Base-by-base conservation (phyloP, 306 rosid genomes). In the Lathyrus oleraceus region DNA sequence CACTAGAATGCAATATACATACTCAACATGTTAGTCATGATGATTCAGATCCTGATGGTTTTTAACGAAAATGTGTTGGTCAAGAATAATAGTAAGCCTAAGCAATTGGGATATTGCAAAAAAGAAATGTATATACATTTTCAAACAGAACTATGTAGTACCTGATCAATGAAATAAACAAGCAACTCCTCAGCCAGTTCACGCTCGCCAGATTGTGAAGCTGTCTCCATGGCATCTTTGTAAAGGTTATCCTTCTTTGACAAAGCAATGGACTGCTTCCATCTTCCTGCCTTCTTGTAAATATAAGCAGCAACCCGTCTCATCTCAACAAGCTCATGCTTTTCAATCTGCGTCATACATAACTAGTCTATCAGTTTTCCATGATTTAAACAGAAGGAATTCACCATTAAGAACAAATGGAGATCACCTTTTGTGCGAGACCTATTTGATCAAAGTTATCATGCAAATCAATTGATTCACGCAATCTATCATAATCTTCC, bases 181-280 rank as follows among this genome's bases (percentile, higher is more conserved):
- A 95, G 97, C 84, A 95, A 87, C 85, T 95, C 99, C 82, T 95
- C 99, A 0, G 99, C 97, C 74, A 95, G 95, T 84, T 95, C 97
- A 47, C 99, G 99, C 70, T 95, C 99, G 47, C 99, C 99, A 32
- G 99, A 95, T 74, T 95, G 99, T 21, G 99, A 95, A 49, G 97
- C 96, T 56, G 99, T 91, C 90, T 95, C 99, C 97, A 95, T 95
- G 76, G 97, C 97, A 86, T 95, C 99, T 80, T 87, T 95, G 95
- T 95, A 95, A 56, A 95, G 96, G 79, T 91, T 95, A 76, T 95
- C 99, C 80, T 95, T 95, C 99, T 95, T 95, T 77, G 99, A 95
- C 80, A 95, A 80, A 62, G 91, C 96, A 87, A 95, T 95, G 62
- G 99, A 95, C 85, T 91, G 99, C 91, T 91, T 95, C 99, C 99